phyloP scores from a whole-genome alignment of 2,329 filamentous ascomycete species.

The Emergomyces orientalis region DNA sequence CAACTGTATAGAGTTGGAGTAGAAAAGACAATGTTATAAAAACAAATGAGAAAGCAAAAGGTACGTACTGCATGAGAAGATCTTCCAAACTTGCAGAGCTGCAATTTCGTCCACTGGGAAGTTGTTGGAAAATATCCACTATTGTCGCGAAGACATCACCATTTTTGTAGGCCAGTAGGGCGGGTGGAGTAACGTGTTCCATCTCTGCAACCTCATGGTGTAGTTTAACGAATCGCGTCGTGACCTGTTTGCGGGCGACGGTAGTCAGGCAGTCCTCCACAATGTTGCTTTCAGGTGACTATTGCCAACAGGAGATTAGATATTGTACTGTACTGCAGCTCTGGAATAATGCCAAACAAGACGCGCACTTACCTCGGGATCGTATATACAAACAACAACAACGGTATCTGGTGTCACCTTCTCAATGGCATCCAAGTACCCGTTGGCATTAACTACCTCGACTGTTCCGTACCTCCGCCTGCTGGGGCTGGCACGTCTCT shows the following conservation, averaged over 20 bases:
- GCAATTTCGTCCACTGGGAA: constrained; percentile 52
- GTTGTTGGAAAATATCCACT: constrained; percentile 76
- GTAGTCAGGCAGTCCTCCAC: constrained; percentile 70
- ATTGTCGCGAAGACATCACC: constrained; percentile 87
- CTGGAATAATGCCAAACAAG: background rate
- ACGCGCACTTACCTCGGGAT: constrained; percentile 46
- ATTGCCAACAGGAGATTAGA: constrained; percentile 1
- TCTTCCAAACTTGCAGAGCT: constrained; percentile 48
- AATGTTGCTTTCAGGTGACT: constrained; percentile 70
- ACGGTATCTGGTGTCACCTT: constrained; percentile 71
- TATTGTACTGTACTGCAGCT: background rate
- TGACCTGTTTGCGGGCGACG: constrained; percentile 60
- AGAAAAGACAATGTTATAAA: background rate
- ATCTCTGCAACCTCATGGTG: constrained; percentile 91
- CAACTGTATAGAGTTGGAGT: constrained; percentile 5
- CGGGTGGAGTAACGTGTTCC: constrained; percentile 77
- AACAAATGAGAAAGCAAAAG: background rate
- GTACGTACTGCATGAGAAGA: constrained; percentile 46
- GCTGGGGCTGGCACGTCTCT: constrained; percentile 64
- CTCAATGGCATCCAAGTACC: constrained; percentile 94
- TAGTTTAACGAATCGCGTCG: constrained; percentile 80
- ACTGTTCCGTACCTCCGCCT: constrained; percentile 68
- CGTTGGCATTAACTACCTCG: constrained; percentile 76
- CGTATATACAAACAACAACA: constrained; percentile 90
- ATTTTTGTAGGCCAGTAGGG: constrained; percentile 77